Evolutionary conservation across 139 green algal genomes (phyloP).

Genomic region (Closterium sp.): DNA sequence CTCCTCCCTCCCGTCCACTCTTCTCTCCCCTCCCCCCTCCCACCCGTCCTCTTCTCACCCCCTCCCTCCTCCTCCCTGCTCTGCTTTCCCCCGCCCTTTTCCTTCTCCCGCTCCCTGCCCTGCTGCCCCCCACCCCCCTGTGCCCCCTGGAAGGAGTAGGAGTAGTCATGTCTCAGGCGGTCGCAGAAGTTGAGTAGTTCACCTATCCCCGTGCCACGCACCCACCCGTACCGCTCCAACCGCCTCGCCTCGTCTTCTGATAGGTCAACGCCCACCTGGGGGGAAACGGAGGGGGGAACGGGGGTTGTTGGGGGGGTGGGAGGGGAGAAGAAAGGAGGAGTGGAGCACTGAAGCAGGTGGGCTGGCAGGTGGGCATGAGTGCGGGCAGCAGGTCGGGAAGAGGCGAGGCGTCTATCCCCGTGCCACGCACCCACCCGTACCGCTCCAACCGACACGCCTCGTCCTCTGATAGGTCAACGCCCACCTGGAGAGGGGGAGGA

Average conservation of each 20-base stretch:
- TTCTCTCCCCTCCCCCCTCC: neutral
- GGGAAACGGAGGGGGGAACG: neutral
- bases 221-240: slow-evolving; percentile 34
- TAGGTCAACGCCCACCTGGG: slow-evolving; percentile 11
- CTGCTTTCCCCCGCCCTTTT: neutral
- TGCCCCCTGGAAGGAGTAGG: no score
- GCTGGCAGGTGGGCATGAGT: no score
- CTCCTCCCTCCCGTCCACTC: neutral
- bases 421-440: slow-evolving; percentile 26
- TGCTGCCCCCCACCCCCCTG: neutral
- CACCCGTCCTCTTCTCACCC: neutral
- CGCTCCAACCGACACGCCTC: slow-evolving; percentile 23
- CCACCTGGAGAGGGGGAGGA: neutral
- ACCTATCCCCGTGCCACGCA: slow-evolving; percentile 18
- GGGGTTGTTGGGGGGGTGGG: no score
- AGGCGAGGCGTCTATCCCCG: slow-evolving; percentile 14
- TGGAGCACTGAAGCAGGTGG: neutral
- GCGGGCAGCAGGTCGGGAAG: neutral
- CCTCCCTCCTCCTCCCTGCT: neutral
- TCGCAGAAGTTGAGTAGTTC: slow-evolving; percentile 42
- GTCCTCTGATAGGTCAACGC: slow-evolving; percentile 24
- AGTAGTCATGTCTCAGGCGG: slow-evolving; percentile 30
- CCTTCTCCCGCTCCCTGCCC: neutral
- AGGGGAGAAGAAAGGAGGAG: neutral
- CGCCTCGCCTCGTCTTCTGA: slow-evolving; percentile 25